Conservation (phyloP, 139 green algal species). For the Chlamydomonas urium region DNA sequence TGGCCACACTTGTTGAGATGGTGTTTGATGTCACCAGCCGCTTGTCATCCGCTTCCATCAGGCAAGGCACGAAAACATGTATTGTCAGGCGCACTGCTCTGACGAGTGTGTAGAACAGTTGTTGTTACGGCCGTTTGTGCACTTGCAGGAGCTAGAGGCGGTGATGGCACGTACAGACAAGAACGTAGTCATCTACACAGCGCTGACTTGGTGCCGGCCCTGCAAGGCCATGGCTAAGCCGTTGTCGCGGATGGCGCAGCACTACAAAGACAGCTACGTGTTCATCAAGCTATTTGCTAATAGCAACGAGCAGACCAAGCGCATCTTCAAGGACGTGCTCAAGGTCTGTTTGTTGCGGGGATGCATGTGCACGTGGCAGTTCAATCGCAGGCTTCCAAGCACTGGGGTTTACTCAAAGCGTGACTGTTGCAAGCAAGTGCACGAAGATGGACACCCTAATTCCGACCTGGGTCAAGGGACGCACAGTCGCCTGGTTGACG, state of each 20-base stretch:
- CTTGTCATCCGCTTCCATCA: too few species aligned
- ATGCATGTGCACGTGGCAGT: background rate
- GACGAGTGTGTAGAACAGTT: too few species aligned
- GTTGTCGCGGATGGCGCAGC: constrained; percentile 18
- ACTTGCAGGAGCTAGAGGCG: constrained; percentile 43
- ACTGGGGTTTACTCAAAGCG: background rate
- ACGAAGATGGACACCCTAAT: background rate
- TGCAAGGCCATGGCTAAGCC: constrained; percentile 35
- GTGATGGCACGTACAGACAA: constrained; percentile 20
- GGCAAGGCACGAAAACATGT: too few species aligned
- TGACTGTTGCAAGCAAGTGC: background rate
- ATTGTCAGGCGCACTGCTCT: too few species aligned
- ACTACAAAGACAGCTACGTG: constrained; percentile 31
- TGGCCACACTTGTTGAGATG: too few species aligned
- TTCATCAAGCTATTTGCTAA: constrained; percentile 54
- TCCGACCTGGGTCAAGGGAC: background rate
- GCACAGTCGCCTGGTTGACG: background rate
- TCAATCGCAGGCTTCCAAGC: background rate
- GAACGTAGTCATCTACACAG: constrained; percentile 39
- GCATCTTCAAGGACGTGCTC: constrained; percentile 37
- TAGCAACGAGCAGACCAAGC: constrained; percentile 40
- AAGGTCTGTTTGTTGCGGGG: background rate
- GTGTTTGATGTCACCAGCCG: too few species aligned
- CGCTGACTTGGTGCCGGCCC: constrained; percentile 53
- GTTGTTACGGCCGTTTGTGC: too few species aligned